Conservation (phyloP, 2,329 filamentous ascomycete species). For the Endothia cerciana region DNA sequence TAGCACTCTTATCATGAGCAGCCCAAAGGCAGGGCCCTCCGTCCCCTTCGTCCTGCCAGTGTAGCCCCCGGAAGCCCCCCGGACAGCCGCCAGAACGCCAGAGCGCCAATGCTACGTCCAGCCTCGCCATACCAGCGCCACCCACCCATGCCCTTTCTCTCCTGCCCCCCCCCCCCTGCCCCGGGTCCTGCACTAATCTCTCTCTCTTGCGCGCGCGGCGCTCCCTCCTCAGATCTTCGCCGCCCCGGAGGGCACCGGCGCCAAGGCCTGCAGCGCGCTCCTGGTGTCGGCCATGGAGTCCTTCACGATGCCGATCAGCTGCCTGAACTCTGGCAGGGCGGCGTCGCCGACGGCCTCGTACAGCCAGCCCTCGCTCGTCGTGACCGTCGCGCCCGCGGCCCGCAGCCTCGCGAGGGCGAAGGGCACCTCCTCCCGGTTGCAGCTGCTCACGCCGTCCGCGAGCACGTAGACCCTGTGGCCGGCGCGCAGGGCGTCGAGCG, state of each 20-base stretch:
- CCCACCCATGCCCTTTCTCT: not conserved
- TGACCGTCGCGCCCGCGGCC: conserved; percentile 72
- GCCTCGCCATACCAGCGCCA: not conserved
- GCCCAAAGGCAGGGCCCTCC: no score
- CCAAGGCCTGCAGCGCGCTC: conserved; percentile 66
- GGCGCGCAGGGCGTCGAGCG: conserved; percentile 74
- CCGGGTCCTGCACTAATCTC: no score
- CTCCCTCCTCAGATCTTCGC: conserved; percentile 57
- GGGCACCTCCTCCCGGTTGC: conserved; percentile 79
- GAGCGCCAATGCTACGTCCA: not conserved
- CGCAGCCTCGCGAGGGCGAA: conserved; percentile 78
- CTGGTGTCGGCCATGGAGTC: conserved; percentile 73
- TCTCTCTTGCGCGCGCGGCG: no score
- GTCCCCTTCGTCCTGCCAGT: no score
- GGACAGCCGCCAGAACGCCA: no score
- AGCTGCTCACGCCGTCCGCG: conserved; percentile 87
- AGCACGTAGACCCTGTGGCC: conserved; percentile 86
- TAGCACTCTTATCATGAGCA: no score
- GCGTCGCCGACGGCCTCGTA: conserved; percentile 92
- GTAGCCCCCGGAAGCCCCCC: no score
- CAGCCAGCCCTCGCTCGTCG: conserved; percentile 85
- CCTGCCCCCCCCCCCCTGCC: no score
- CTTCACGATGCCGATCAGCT: conserved; percentile 77
- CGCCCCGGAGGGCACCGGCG: conserved; percentile 43
- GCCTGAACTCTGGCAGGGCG: conserved; percentile 70